Conservation (phyloP, 192 early-diverging fungal species). For the Gamsiella multidivaricata region DNA sequence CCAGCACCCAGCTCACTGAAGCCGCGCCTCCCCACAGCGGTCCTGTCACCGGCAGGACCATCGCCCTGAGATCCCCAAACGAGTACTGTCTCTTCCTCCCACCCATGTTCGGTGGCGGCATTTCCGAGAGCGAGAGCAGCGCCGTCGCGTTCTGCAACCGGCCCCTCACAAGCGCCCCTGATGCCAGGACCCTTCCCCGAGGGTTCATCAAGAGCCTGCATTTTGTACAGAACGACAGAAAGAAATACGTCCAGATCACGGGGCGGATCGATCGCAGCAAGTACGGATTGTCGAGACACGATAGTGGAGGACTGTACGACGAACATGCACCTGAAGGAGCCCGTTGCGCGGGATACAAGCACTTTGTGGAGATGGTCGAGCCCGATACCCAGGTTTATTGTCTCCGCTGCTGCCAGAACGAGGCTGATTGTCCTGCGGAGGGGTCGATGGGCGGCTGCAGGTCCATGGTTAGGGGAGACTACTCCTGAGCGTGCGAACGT, state of each 20-base stretch:
- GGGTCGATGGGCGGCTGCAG: conserved; percentile 28
- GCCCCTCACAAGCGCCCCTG: conserved; percentile 38
- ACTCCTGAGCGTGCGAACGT: no score
- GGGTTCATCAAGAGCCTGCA: conserved; percentile 57
- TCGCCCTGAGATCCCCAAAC: no score
- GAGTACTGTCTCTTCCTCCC: conserved; percentile 45
- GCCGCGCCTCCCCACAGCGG: no score
- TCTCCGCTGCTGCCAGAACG: conserved; percentile 54
- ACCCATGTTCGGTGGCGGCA: conserved; percentile 11
- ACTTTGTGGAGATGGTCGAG: conserved; percentile 57
- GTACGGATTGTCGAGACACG: conserved; percentile 33
- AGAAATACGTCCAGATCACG: conserved; percentile 61
- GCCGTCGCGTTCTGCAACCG: conserved; percentile 46
- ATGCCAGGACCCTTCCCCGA: conserved; percentile 30
- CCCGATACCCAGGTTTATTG: conserved; percentile 52
- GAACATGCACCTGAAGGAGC: conserved; percentile 51
- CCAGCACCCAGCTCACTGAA: no score
- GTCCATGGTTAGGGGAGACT: conserved; percentile 16
- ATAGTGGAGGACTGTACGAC: conserved; percentile 59
- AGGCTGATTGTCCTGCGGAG: conserved; percentile 22
- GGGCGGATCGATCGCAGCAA: conserved; percentile 55
- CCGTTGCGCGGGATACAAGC: conserved; percentile 48
- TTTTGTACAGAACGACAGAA: conserved; percentile 15
- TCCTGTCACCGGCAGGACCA: no score
- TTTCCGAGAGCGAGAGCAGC: conserved; percentile 19